A percentile compares a stretch with the other conserved stretches of the same genome.
Conservation (phyloP, 2,329 filamentous ascomycete genomes). For the Botrytis pseudocinerea region DNA sequence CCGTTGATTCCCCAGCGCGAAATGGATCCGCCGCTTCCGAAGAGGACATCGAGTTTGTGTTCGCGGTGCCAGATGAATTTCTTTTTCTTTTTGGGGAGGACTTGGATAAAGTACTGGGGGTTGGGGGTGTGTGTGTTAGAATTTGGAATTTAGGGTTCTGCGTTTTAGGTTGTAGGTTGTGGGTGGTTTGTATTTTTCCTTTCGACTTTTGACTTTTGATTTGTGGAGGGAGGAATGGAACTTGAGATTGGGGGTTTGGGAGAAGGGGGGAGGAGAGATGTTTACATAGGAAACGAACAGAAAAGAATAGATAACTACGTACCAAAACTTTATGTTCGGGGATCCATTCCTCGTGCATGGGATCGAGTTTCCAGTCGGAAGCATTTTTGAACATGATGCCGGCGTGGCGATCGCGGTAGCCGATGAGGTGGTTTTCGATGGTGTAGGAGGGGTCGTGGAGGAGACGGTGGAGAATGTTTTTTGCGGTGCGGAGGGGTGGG, state of each 20-base stretch:
- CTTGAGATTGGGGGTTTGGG: background rate
- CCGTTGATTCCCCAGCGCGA: background rate
- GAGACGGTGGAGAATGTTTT: background rate
- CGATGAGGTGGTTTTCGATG: constrained; percentile 18
- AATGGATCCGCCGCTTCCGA: background rate
- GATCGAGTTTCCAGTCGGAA: background rate
- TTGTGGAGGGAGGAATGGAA: background rate
- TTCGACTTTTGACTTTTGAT: too few species aligned
- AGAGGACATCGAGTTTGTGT: background rate
- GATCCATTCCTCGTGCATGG: background rate
- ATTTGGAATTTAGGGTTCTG: background rate
- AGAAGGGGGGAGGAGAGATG: too few species aligned
- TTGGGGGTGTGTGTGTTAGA: background rate
- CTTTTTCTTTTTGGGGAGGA: background rate
- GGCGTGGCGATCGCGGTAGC: background rate
- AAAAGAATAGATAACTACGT: background rate
- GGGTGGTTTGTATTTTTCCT: too few species aligned
- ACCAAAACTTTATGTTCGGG: background rate
- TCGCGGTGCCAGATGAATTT: background rate
- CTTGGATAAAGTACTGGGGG: background rate
- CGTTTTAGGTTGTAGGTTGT: background rate
- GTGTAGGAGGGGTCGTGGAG: constrained; percentile 21
- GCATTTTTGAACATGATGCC: background rate
- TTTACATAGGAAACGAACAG: background rate
- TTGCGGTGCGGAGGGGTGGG: background rate